A percentile compares a stretch with the other conserved stretches of the same genome.
phyloP scores from a whole-genome alignment of 2,329 filamentous ascomycete species.

The Diplodia sapinea region DNA sequence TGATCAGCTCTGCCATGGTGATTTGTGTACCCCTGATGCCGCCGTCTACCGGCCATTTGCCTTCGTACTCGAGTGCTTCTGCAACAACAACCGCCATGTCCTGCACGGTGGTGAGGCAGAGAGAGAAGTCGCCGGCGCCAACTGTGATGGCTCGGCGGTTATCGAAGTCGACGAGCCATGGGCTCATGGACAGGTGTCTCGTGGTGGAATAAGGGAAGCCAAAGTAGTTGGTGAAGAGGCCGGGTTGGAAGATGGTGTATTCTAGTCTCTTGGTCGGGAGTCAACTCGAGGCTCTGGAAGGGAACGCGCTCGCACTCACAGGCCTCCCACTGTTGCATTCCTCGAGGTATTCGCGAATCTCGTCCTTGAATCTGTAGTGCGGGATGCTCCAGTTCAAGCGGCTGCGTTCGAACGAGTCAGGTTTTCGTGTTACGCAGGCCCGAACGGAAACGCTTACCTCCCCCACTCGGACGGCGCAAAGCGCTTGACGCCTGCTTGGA shows the following conservation, averaged over 20 bases:
- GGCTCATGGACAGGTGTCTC: slow-evolving; percentile 47
- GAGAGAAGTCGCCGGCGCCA: slow-evolving; percentile 38
- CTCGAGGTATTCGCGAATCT: slow-evolving; percentile 57
- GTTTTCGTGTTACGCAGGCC: background rate
- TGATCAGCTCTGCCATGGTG: slow-evolving; percentile 39
- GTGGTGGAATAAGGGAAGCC: slow-evolving; percentile 57
- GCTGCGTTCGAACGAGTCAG: background rate
- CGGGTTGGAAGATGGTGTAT: slow-evolving; percentile 63
- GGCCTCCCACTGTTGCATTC: slow-evolving; percentile 58
- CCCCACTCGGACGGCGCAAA: slow-evolving; percentile 44
- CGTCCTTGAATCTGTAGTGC: slow-evolving; percentile 60
- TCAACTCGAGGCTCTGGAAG: background rate
- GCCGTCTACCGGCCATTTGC: slow-evolving; percentile 40
- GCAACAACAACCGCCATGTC: slow-evolving; percentile 40
- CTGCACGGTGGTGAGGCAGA: slow-evolving; percentile 40
- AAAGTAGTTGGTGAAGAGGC: slow-evolving; percentile 62
- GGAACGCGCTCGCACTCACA: slow-evolving; percentile 37
- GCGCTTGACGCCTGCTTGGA: slow-evolving; percentile 45
- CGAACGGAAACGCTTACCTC: slow-evolving; percentile 43
- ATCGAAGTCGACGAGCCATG: slow-evolving; percentile 43
- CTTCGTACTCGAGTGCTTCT: slow-evolving; percentile 38
- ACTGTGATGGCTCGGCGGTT: slow-evolving; percentile 41
- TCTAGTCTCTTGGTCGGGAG: slow-evolving; percentile 48
- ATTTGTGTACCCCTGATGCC: slow-evolving; percentile 40
- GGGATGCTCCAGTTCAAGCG: slow-evolving; percentile 43